These are phyloP conservation scores for Balansia obtecta DNA, from an alignment of 2,329 filamentous ascomycete genomes.

Conservation along the genomic window DNA sequence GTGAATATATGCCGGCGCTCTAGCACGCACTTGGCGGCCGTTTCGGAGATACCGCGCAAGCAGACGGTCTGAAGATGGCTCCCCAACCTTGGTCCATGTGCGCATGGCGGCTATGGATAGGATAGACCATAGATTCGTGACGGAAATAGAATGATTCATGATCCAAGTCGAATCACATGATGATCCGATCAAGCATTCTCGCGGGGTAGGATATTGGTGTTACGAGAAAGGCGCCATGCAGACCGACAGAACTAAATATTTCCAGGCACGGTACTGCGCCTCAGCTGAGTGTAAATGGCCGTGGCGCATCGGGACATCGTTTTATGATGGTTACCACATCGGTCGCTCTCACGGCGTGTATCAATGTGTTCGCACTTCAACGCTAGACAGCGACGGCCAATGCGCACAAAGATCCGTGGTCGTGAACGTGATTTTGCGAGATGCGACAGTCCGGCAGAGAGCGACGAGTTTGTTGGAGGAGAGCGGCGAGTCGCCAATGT, in stretches of 20 bases:
- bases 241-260: background rate
- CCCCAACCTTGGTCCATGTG: background rate
- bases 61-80: background rate
- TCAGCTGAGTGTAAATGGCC: background rate
- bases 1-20: background rate
- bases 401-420: background rate
- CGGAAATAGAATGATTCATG: background rate
- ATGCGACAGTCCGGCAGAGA: background rate
- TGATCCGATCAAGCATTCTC: background rate
- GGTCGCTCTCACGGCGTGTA: background rate
- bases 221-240: background rate
- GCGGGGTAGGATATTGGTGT: background rate
- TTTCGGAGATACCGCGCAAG: background rate
- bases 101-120: background rate
- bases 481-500: background rate
- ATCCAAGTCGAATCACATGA: background rate
- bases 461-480: background rate
- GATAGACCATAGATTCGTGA: background rate
- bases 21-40: background rate
- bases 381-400: background rate
- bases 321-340: background rate
- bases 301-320: background rate
- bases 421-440: background rate
- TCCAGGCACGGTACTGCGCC: too few relatives aligned
- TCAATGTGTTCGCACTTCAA: background rate